Base-by-base conservation (phyloP, 495 filamentous ascomycete species). In the Xanthoparmelia taractica region DNA sequence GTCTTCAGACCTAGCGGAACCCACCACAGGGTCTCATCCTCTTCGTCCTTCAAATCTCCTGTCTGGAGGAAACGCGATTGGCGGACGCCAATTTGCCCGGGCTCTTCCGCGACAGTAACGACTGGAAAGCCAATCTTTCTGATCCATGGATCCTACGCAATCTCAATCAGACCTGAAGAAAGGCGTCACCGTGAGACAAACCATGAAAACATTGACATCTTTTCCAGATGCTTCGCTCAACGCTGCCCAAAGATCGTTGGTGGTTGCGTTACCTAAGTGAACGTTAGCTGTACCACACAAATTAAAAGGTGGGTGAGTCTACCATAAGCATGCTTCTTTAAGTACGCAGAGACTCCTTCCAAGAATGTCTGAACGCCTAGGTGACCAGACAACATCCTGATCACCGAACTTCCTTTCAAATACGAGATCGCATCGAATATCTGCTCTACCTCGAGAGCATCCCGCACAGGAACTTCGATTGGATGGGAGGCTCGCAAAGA, bases 381-480 rank as follows among this genome's bases (percentile, higher is more conserved):
- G 72, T 97, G 87, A 60, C 84, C 83, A 56, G 89, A 90, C 63
- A 98, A 75, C 94, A 97, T 97, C 67, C 94, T 85, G 71, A 98
- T 94, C 58, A 93, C 88, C 33, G 91, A 94, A 74, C 90, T 94
- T 52, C 94, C 94, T 75, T 98, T 98, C 54, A 91, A 80, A 72
- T 98, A 98, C 74, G 89, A 94, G 73, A 97, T 96, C 70, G 86
- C 83, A 73, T 97, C 93, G 72, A 97, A 97, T 64, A 96, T 94
- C 69, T 97, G 93, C 73, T 97, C 92, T 8, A 67, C 65, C 67
- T 97, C 92, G 3, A 96, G 82, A 25, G 90, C 92, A 69, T 93
- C 90, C 67, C 82, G 84, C 34, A 97, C 92, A 0, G 90, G 88
- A 17, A 97, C 93, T 72, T 97, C 92, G 64, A 98, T 96, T 10